phyloP scores from a whole-genome alignment of 1,284 basidiomycete genomes.

The Puccinia horiana region DNA sequence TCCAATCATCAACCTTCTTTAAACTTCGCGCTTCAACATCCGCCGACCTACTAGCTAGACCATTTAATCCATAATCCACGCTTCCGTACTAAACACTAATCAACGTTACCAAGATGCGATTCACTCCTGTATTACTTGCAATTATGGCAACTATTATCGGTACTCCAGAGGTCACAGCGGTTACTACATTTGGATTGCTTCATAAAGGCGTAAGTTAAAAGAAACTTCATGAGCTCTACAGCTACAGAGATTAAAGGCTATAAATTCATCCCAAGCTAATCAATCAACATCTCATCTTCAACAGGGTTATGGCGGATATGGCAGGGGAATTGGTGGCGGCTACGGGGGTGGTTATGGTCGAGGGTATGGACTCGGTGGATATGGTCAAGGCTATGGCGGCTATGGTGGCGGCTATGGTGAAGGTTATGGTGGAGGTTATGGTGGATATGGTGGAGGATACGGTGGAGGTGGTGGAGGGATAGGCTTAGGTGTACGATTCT shows the following conservation, averaged over 20 bases:
- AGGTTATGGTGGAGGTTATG: not conserved
- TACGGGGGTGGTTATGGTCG: not conserved
- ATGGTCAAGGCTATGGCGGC: not conserved
- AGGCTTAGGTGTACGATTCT: not conserved
- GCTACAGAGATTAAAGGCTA: not conserved
- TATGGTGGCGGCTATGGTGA: not conserved
- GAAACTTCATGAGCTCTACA: not conserved
- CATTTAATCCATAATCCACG: not conserved
- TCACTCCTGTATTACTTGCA: not conserved
- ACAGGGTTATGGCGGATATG: not conserved
- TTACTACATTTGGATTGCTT: not conserved
- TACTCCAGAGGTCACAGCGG: not conserved
- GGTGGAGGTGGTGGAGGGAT: not conserved
- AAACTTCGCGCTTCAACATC: not conserved
- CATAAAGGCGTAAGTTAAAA: not conserved
- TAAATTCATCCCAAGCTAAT: not conserved
- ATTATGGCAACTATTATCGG: not conserved
- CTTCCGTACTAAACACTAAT: not conserved
- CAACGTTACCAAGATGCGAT: not conserved
- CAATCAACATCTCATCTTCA: not conserved
- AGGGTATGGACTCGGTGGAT: not conserved
- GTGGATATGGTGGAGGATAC: not conserved
- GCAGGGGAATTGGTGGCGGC: not conserved
- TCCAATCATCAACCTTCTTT: not conserved
- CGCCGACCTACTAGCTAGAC: too few relatives aligned